Evolutionary conservation across 495 filamentous ascomycete species (phyloP).

Genomic region (Pyrenula aspistea): DNA sequence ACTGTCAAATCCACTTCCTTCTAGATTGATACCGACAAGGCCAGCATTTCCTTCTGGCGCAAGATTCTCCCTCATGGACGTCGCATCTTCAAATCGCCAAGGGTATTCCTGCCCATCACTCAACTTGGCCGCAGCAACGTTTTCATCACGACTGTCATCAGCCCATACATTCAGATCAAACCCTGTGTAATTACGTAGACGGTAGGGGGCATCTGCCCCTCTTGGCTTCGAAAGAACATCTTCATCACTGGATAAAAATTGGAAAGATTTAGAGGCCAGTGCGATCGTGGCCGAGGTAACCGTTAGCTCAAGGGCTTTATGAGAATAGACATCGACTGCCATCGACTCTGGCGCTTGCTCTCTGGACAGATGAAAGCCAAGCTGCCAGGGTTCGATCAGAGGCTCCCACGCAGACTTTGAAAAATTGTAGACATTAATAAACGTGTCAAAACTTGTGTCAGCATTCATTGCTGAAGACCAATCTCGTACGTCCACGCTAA

Average conservation of each 20-base stretch:
- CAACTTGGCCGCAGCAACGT: conserved; percentile 63
- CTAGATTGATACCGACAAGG: conserved; percentile 69
- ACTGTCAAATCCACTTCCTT: conserved; percentile 86
- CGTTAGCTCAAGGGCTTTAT: conserved; percentile 82
- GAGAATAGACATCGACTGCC: conserved; percentile 74
- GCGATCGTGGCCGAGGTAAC: conserved; percentile 91
- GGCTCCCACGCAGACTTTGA: conserved; percentile 98
- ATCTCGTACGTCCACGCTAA: conserved; percentile 70
- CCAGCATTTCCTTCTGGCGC: conserved; percentile 69
- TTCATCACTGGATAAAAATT: conserved; percentile 79
- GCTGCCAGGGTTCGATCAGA: conserved; percentile 88
- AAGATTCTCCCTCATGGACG: conserved; percentile 83
- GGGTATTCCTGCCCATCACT: conserved; percentile 81
- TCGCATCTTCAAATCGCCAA: conserved; percentile 94
- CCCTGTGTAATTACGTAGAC: conserved; percentile 89
- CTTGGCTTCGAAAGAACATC: conserved; percentile 91
- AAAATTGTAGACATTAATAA: conserved; percentile 96
- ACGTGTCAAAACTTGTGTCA: conserved; percentile 81
- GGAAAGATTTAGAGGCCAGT: conserved; percentile 78
- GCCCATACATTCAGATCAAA: conserved; percentile 81
- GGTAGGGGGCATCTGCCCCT: conserved; percentile 82
- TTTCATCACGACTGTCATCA: conserved; percentile 48
- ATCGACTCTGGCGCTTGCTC: conserved; percentile 63
- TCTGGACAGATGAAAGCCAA: conserved; percentile 81
- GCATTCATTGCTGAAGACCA: conserved; percentile 84